These are phyloP conservation scores for Spiromastix sp. DNA, from an alignment of 2,329 filamentous ascomycete genomes.

Conservation along the genomic window DNA sequence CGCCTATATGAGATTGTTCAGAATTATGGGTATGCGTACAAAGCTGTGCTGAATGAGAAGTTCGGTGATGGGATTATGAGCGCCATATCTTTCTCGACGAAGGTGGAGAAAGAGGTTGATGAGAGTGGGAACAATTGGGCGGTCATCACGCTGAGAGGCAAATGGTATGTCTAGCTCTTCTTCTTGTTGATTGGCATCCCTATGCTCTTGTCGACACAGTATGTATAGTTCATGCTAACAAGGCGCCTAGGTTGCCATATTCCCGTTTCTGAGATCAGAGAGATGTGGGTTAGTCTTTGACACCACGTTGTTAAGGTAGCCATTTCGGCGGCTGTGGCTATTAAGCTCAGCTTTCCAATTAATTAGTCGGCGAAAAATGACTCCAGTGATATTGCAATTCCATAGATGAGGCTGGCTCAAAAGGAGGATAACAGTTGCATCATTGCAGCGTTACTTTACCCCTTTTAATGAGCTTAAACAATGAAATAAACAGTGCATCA, in stretches of 20 bases:
- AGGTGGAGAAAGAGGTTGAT: constrained; percentile 89
- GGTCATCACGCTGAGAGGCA: constrained; percentile 71
- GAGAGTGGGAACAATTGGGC: constrained; percentile 72
- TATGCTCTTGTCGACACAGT: not conserved
- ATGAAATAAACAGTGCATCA: too few relatives aligned
- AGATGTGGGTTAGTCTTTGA: too few relatives aligned
- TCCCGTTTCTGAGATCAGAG: constrained; percentile 28
- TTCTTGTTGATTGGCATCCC: not conserved
- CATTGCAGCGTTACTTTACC: too few relatives aligned
- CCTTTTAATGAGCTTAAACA: too few relatives aligned
- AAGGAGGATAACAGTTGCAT: too few relatives aligned
- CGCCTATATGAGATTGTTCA: constrained; percentile 88
- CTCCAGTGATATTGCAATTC: too few relatives aligned
- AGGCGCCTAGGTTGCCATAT: constrained; percentile 32
- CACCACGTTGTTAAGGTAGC: too few relatives aligned
- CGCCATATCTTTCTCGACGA: constrained; percentile 81
- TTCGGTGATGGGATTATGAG: constrained; percentile 94
- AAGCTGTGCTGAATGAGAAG: constrained; percentile 92
- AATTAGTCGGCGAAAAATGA: too few relatives aligned
- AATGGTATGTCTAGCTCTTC: constrained; percentile 52
- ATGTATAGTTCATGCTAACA: constrained; percentile 9
- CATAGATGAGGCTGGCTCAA: too few relatives aligned
- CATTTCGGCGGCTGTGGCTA: too few relatives aligned
- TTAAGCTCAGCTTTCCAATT: too few relatives aligned
- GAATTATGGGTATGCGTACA: constrained; percentile 94